Conservation (phyloP, 441 rosid genomes). For the Brassica balearica region DNA sequence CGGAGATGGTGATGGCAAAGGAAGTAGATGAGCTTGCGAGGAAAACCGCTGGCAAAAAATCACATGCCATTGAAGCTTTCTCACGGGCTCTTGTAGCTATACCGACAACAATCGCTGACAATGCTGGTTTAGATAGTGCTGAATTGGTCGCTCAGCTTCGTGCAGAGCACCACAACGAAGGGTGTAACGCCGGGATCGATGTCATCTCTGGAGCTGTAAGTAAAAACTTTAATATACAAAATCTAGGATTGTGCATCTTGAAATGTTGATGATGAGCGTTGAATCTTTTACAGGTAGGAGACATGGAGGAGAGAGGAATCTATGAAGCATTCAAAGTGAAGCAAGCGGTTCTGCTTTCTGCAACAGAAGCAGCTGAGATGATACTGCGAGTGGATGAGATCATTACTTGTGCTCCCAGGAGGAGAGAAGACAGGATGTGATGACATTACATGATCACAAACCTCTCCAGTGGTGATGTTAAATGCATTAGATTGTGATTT, state of each 20-base stretch:
- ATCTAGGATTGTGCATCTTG: neutral
- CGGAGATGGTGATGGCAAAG: slow-evolving; percentile 99
- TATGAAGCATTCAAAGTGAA: slow-evolving; percentile 94
- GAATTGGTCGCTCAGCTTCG: slow-evolving; percentile 92
- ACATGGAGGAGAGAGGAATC: slow-evolving; percentile 84
- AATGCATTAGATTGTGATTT: slow-evolving; percentile 15
- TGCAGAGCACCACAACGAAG: slow-evolving; percentile 94
- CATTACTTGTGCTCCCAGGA: slow-evolving; percentile 93
- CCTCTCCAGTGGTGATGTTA: slow-evolving; percentile 3
- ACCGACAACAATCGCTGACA: slow-evolving; percentile 92
- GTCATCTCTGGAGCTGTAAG: slow-evolving; percentile 94
- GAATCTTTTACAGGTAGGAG: slow-evolving; percentile 63
- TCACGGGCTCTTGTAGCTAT: slow-evolving; percentile 87
- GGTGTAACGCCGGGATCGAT: slow-evolving; percentile 83
- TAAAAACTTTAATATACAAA: neutral
- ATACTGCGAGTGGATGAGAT: slow-evolving; percentile 94
- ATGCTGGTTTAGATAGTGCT: slow-evolving; percentile 99
- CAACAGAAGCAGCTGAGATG: slow-evolving; percentile 99
- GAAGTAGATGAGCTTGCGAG: slow-evolving; percentile 94
- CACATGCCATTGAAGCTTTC: slow-evolving; percentile 96
- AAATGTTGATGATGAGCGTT: slow-evolving; percentile 18
- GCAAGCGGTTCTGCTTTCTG: slow-evolving; percentile 91
- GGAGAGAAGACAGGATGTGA: slow-evolving; percentile 93
- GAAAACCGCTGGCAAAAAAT: slow-evolving; percentile 91
- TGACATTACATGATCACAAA: neutral